These are phyloP conservation scores for Diaporthe sp. DNA, from an alignment of 2,329 filamentous ascomycete genomes.

Conservation along the genomic window DNA sequence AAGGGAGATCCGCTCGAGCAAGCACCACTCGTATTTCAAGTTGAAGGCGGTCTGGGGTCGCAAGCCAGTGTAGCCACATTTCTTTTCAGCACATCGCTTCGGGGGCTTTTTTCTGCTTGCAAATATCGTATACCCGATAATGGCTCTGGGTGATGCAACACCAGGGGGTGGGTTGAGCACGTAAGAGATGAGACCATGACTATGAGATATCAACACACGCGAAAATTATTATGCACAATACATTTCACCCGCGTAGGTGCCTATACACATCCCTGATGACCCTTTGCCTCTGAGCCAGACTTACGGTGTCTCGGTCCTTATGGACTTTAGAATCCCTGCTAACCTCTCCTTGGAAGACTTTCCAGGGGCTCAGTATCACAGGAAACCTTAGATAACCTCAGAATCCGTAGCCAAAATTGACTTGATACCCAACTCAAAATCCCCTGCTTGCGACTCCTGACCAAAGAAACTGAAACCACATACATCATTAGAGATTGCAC, in stretches of 20 bases:
- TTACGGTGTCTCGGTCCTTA: background rate
- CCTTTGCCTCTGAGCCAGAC: background rate
- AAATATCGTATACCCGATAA: background rate
- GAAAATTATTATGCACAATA: background rate
- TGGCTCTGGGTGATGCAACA: background rate
- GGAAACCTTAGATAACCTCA: background rate
- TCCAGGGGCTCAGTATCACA: background rate
- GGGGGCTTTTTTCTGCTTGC: background rate
- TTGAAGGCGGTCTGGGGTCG: conserved; percentile 48
- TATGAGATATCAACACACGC: background rate
- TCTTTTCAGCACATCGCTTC: background rate
- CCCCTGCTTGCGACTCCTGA: conserved; percentile 7
- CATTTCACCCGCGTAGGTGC: background rate
- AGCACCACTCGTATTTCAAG: conserved; percentile 47
- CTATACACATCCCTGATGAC: background rate
- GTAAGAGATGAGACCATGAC: background rate
- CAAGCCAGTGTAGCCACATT: conserved; percentile 41
- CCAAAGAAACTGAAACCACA: background rate
- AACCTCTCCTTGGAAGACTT: background rate
- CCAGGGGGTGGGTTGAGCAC: background rate
- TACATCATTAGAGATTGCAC: background rate
- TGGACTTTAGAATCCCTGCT: too few species aligned
- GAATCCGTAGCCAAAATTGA: conserved; percentile 10
- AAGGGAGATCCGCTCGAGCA: conserved; percentile 47
- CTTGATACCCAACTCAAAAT: background rate